A percentile compares a stretch with the other conserved stretches of the same genome.
phyloP scores from a whole-genome alignment of 306 rosid genomes.

The Quercus ilex region DNA sequence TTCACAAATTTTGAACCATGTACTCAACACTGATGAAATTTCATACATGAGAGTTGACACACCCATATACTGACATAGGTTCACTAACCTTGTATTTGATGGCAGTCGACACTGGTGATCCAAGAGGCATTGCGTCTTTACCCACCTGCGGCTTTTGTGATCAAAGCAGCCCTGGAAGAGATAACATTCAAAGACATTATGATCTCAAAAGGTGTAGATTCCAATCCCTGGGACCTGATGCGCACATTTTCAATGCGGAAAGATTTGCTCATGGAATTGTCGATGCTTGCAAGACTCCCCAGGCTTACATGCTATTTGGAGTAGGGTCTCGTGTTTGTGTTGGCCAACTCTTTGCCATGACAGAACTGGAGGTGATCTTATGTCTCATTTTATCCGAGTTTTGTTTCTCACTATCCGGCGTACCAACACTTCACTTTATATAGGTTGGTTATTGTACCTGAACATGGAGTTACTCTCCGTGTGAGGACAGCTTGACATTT shows the following conservation, averaged over 20 bases:
- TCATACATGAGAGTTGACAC: too few relatives aligned
- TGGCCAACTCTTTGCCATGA: conserved; percentile 58
- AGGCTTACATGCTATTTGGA: too few relatives aligned
- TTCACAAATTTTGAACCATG: too few relatives aligned
- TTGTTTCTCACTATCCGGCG: conserved; percentile 20
- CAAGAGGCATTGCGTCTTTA: conserved; percentile 65
- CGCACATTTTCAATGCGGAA: conserved; percentile 53
- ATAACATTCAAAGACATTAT: background rate
- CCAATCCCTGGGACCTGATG: conserved; percentile 62
- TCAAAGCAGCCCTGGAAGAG: conserved; percentile 37
- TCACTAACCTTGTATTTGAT: too few relatives aligned
- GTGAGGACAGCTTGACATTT: too few relatives aligned
- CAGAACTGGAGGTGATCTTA: conserved; percentile 49
- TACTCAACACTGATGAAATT: too few relatives aligned
- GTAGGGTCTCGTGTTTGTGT: conserved; percentile 19
- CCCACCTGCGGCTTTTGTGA: conserved; percentile 36
- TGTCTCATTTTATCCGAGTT: conserved; percentile 22
- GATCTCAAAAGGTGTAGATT: conserved; percentile 56
- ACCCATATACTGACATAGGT: too few relatives aligned
- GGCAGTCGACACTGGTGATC: conserved; percentile 66
- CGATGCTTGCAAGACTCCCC: too few relatives aligned
- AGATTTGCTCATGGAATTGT: conserved; percentile 32
- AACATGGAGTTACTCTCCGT: too few relatives aligned
- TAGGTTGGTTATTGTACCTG: conserved; percentile 1
- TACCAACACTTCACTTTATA: conserved; percentile 30